Percentiles rank a stretch among this genome's conserved stretches.
Conservation (phyloP, 345 rosid species). For the Citrus sinensis region DVS_A1.0 CM039164.1:23829501-23830000, state of each 20-base stretch:
- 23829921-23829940: slow-evolving; percentile 31
- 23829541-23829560: slow-evolving; percentile 28
- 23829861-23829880: slow-evolving; percentile 79
- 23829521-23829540: slow-evolving; percentile 27
- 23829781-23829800: slow-evolving; percentile 21
- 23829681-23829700: slow-evolving; percentile 21
- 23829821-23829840: slow-evolving; percentile 39
- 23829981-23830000: slow-evolving; percentile 25
- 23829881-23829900: slow-evolving; percentile 48
- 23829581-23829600: slow-evolving; percentile 37
- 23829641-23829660: slow-evolving; percentile 67
- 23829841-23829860: slow-evolving; percentile 56
- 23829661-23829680: slow-evolving; percentile 32
- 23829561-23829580: slow-evolving; percentile 26
- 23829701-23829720: slow-evolving; percentile 12
- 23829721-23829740: slow-evolving; percentile 19
- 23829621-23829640: slow-evolving; percentile 55
- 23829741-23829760: slow-evolving; percentile 20
- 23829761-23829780: slow-evolving; percentile 19
- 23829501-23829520: slow-evolving; percentile 31
- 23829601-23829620: slow-evolving; percentile 35
- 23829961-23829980: slow-evolving; percentile 19
- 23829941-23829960: slow-evolving; percentile 25
- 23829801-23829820: slow-evolving; percentile 27
- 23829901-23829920: slow-evolving; percentile 26